Evolutionary conservation across 495 filamentous ascomycete species (phyloP), one percentile per base, ranked within the genome.

Genomic region (Melanomma pulvis-pyrius): DNA sequence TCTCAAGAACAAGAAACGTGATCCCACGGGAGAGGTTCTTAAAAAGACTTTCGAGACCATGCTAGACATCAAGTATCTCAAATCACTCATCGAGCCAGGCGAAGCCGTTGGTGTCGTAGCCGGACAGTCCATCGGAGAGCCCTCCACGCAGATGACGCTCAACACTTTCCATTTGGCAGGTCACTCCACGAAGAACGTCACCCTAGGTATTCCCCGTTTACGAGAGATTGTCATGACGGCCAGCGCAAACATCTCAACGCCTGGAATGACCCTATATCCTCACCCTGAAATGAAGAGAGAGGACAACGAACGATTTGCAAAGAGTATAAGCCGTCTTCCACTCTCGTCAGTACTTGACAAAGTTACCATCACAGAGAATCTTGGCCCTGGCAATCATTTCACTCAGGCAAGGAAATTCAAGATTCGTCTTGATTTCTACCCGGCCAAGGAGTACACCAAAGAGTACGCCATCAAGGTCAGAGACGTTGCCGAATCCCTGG

Each of bases 91-190:
- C n/a, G 94, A 98, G 66, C 92, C 94, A 28, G 94, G 94, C 44
- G 94, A 99, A 77, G 92, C 96, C n/a, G 92, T 99, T 24, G 94
- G 94, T 56, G 93, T 99, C 68, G 90, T 98, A 44, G 94, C 94
- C 50, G 92, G 92, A 44, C 94, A 99, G 79, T 97, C 93, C 36
- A 87, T 99, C 52, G 94, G 94, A 71, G 96, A 98, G 76, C 94
- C 96, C 9, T 96, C 92, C 17, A 99, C 94, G 13, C 94, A 99
- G 77, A 98, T 99, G 96, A 99, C 94, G n/a, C 79, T 98, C 55
- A 98, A 98, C 75, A 98, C 94, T 26, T 98, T 98, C 87, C 94
- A 99, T 84, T 91, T 99, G 84, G 94, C 94, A 73, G 94, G 94
- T 75, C 96, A 98, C 82, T 90, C 93, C 24, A 88, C 96, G 21